Evolutionary conservation across 2,329 filamentous ascomycete genomes (phyloP).

Genomic region (Pseudocercospora fuligena): DNA sequence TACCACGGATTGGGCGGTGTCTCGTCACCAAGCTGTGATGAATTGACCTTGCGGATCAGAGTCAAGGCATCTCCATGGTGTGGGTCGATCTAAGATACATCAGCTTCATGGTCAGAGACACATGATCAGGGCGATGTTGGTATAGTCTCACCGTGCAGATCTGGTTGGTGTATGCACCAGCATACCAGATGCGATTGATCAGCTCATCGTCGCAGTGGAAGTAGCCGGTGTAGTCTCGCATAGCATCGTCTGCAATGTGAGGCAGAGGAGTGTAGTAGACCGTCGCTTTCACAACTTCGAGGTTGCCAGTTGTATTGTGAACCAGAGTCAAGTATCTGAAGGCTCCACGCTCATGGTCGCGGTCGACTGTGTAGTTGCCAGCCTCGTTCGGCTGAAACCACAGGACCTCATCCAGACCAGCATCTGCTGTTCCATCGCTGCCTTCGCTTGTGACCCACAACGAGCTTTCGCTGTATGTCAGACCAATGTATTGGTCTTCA

Average conservation of each 20-base stretch:
- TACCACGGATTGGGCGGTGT: conserved; percentile 45
- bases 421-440: conserved; percentile 47
- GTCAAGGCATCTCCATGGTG: conserved; percentile 44
- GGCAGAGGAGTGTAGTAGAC: conserved; percentile 54
- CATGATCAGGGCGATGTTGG: neutral
- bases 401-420: conserved; percentile 52
- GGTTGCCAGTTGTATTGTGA: conserved; percentile 43
- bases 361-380: conserved; percentile 51
- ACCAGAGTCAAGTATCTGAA: conserved; percentile 59
- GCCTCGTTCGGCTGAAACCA: conserved; percentile 52
- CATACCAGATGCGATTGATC: conserved; percentile 52
- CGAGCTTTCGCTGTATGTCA: conserved; percentile 50
- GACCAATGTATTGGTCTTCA: conserved; percentile 46
- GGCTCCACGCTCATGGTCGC: conserved; percentile 54
- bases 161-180: conserved; percentile 44
- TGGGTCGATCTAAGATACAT: conserved; percentile 37
- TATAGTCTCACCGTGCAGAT: conserved; percentile 26
- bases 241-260: conserved; percentile 45
- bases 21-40: conserved; percentile 38
- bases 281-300: conserved; percentile 46
- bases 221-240: conserved; percentile 48
- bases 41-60: conserved; percentile 40
- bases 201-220: conserved; percentile 52
- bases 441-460: conserved; percentile 59
- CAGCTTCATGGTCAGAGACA: neutral